These are phyloP conservation scores for Coemansia sp. DNA, from an alignment of 192 early-diverging fungal species.

Conservation along the genomic window DNA sequence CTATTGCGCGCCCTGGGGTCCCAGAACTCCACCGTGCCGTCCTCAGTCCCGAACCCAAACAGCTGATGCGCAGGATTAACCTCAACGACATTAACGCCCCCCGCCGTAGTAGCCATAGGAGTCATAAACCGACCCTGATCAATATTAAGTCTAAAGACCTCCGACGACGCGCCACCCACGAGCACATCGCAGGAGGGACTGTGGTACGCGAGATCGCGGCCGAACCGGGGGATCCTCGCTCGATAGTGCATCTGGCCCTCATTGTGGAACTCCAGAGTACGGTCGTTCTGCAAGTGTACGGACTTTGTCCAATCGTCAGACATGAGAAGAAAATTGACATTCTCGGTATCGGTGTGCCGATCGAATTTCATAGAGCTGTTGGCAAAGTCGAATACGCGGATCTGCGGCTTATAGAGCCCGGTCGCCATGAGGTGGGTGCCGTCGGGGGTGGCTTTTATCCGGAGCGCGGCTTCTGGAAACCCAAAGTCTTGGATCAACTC, in stretches of 20 bases:
- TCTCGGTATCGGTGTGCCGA: slow-evolving; percentile 91
- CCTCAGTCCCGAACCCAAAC: slow-evolving; percentile 83
- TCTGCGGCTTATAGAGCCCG: slow-evolving; percentile 98
- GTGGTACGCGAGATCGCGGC: slow-evolving; percentile 88
- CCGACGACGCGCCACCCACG: slow-evolving; percentile 71
- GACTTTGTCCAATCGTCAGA: slow-evolving; percentile 98
- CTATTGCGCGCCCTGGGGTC: slow-evolving; percentile 77
- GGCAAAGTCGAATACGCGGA: slow-evolving; percentile 88
- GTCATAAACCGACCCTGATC: slow-evolving; percentile 91
- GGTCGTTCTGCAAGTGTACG: slow-evolving; percentile 86
- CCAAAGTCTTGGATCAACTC: slow-evolving; percentile 98
- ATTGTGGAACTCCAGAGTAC: slow-evolving; percentile 89
- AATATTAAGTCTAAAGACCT: slow-evolving; percentile 89
- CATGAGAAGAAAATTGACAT: slow-evolving; percentile 77
- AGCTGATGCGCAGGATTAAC: slow-evolving; percentile 94
- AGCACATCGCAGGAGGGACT: slow-evolving; percentile 89
- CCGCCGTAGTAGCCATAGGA: slow-evolving; percentile 22
- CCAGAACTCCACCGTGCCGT: slow-evolving; percentile 94
- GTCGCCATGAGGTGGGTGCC: slow-evolving; percentile 88
- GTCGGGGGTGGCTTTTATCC: slow-evolving; percentile 81
- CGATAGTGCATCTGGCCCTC: slow-evolving; percentile 94
- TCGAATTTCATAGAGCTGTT: slow-evolving; percentile 99
- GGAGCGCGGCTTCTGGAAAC: slow-evolving; percentile 90
- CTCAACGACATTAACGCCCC: slow-evolving; percentile 64
- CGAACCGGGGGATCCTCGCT: slow-evolving; percentile 93